These are phyloP conservation scores for Globisporangium mamillatum DNA, from an alignment of 352 stramenopile genomes.

Conservation along the genomic window DNA sequence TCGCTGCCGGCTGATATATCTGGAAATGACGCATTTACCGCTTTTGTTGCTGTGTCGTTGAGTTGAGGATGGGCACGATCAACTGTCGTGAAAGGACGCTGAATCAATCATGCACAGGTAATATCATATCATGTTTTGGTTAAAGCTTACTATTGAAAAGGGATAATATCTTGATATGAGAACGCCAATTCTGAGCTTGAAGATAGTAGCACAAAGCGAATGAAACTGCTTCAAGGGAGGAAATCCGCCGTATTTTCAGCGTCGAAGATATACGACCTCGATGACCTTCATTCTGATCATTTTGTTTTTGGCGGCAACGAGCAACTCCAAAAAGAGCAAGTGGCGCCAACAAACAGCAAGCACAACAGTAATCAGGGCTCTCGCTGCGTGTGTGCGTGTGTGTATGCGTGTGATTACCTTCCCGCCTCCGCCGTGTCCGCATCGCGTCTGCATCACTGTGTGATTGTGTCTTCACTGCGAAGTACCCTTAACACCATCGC, in stretches of 20 bases:
- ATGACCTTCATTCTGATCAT: constrained; percentile 10
- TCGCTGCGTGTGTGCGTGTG: not conserved
- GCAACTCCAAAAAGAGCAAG: constrained; percentile 1
- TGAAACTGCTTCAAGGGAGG: not conserved
- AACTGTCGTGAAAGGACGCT: constrained; percentile 4
- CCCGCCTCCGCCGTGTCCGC: not conserved
- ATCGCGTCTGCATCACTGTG: not conserved
- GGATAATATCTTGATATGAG: not conserved
- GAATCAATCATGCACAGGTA: not conserved
- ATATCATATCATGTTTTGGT: not conserved
- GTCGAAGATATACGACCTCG: constrained; percentile 4
- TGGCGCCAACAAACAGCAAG: not conserved
- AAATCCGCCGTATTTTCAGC: not conserved
- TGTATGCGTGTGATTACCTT: not conserved
- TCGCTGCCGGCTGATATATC: not conserved
- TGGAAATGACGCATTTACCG: not conserved
- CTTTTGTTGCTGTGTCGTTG: not conserved
- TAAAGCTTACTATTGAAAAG: not conserved
- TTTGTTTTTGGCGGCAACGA: constrained; percentile 4
- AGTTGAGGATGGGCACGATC: not conserved
- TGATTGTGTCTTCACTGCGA: not conserved
- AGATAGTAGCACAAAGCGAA: not conserved
- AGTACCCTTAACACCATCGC: not conserved
- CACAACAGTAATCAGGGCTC: not conserved
- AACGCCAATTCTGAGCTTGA: not conserved